Evolutionary conservation across 495 filamentous ascomycete species (phyloP).

Genomic region (Podospora pseudocomata): DNA sequence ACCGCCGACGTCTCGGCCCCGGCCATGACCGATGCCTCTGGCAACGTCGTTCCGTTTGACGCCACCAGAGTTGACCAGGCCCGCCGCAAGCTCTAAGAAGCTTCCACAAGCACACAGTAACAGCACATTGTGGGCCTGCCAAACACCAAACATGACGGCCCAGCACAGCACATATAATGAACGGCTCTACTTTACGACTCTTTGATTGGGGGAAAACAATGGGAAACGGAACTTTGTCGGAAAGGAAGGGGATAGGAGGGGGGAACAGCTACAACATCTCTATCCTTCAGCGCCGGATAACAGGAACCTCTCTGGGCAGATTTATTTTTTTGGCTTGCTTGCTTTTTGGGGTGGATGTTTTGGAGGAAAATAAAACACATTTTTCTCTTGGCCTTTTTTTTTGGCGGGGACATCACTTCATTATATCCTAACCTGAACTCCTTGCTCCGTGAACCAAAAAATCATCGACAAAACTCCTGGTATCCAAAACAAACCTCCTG

Average conservation of each 20-base stretch:
- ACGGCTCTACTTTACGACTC: neutral
- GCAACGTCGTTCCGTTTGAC: slow-evolving; percentile 42
- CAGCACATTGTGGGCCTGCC: neutral
- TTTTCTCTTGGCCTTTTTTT: neutral
- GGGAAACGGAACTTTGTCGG: neutral
- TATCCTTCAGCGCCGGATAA: neutral
- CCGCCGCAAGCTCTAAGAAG: neutral
- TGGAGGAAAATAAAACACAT: neutral
- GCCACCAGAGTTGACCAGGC: slow-evolving; percentile 28
- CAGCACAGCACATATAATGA: neutral
- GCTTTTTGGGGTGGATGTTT: neutral
- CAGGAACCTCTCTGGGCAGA: neutral
- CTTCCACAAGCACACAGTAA: neutral
- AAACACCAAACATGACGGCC: neutral
- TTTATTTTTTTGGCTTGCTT: neutral
- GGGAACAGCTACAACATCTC: neutral
- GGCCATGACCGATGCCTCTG: slow-evolving; percentile 39
- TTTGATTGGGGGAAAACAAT: neutral
- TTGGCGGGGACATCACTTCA: neutral
- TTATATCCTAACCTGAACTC: neutral
- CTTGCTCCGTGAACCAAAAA: neutral
- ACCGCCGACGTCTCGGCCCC: slow-evolving; percentile 28
- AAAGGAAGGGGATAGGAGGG: neutral
- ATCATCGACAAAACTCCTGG: neutral
- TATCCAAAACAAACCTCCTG: neutral